Conservation (phyloP, 192 early-diverging fungal species). For the Coemansia asiatica region DNA sequence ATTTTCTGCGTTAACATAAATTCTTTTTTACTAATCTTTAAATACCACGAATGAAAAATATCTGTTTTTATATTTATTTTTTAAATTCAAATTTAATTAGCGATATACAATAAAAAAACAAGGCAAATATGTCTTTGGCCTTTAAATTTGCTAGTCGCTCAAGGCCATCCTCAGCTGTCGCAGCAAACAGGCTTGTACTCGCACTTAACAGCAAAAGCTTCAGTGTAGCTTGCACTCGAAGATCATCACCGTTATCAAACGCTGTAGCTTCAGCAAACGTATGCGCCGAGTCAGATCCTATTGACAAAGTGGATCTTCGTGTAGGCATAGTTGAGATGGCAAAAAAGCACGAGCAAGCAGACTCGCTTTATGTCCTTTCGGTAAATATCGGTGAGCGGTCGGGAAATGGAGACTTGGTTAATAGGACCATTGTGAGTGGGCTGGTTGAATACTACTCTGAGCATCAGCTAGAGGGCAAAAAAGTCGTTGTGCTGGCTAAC, state of each 20-base stretch:
- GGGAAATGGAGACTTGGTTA: not conserved
- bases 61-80: not conserved
- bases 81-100: constrained; percentile 2
- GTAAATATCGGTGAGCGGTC: constrained; percentile 25
- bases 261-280: not conserved
- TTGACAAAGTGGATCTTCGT: constrained; percentile 20
- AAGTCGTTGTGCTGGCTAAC: constrained; percentile 32
- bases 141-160: too few relatives aligned
- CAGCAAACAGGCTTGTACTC: too few relatives aligned
- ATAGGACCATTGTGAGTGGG: constrained; percentile 31
- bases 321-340: constrained; percentile 21
- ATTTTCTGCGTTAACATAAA: not conserved
- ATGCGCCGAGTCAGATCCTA: constrained; percentile 13
- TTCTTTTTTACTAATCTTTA: too few relatives aligned
- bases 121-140: too few relatives aligned
- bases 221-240: too few relatives aligned
- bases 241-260: too few relatives aligned
- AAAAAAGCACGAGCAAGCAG: constrained; percentile 17
- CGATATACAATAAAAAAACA: too few relatives aligned
- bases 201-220: too few relatives aligned
- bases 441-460: constrained; percentile 27
- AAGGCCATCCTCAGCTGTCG: too few relatives aligned
- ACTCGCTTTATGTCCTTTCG: constrained; percentile 28
- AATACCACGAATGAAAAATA: too few relatives aligned
- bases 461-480: constrained; percentile 20